phyloP scores from a whole-genome alignment of 306 rosid species.

The Nissolia schottii region DNA sequence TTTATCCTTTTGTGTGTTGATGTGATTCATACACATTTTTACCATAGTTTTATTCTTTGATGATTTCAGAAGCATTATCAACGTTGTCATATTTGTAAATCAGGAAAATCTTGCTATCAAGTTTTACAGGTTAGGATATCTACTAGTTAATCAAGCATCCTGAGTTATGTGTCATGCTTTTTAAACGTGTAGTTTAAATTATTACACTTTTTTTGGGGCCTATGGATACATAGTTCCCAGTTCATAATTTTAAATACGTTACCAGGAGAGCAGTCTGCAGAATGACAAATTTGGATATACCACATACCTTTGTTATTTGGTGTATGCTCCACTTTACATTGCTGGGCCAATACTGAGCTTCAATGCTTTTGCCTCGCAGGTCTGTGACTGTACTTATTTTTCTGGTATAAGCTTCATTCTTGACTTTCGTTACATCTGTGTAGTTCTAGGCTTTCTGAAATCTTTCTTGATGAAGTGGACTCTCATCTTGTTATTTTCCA shows the following conservation, averaged over 20 bases:
- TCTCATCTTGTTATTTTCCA: constrained; percentile 11
- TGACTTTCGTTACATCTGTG: constrained; percentile 3
- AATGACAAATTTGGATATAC: constrained; percentile 52
- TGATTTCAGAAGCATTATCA: constrained; percentile 75
- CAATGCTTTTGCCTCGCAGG: constrained; percentile 98
- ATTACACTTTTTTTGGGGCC: not conserved
- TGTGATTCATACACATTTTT: constrained; percentile 13
- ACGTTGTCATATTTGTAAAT: constrained; percentile 71
- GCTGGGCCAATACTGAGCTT: constrained; percentile 92
- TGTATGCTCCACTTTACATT: constrained; percentile 87
- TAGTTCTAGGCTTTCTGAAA: constrained; percentile 13
- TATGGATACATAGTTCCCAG: constrained; percentile 4
- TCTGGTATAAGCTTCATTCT: constrained; percentile 2
- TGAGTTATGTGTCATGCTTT: constrained; percentile 6
- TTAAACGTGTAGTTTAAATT: constrained; percentile 15
- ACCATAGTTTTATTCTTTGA: constrained; percentile 25
- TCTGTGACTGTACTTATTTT: constrained; percentile 31
- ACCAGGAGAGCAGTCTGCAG: constrained; percentile 69
- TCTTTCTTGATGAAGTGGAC: constrained; percentile 1
- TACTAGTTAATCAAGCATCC: constrained; percentile 24
- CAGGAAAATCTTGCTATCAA: constrained; percentile 75
- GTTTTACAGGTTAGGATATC: constrained; percentile 72
- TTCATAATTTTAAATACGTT: constrained; percentile 25
- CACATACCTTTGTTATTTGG: constrained; percentile 74
- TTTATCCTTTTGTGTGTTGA: not conserved